Base-by-base conservation (phyloP, 768 basidiomycete genomes). In the Auricularia sp. region DNA sequence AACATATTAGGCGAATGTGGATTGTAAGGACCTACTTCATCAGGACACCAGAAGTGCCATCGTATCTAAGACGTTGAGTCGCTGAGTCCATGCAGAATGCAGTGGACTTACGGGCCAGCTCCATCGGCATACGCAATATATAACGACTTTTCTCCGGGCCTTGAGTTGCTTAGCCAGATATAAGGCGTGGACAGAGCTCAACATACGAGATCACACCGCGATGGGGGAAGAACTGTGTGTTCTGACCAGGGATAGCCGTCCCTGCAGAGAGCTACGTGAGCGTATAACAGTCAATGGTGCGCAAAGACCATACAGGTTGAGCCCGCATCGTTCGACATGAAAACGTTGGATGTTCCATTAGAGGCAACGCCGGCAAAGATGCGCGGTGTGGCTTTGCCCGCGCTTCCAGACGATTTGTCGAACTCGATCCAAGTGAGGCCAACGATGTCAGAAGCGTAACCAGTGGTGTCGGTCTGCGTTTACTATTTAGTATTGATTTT, bases 291-390 rank as follows among this genome's bases (percentile, higher is more conserved):
- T 61, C 33, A 61, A 16, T n/a, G 62, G 34, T 33, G 34, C n/a
- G 14, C 29, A 29, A 10, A n/a, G 47, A 39, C 68, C 81, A 62
- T 69, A 85, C 86, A 87, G 16, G 83, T 80, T 54, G 76, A 74
- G 16, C 86, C 87, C 34, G 77, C 84, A 66, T 87, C 79, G 21
- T 78, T 80, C 12, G 81, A 77, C 11, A 85, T 78, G 67, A 81
- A 87, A 14, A 87, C 72, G 66, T 84, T 87, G 67, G 75, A 75
- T 0, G 81, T 74, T 2, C 83, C 84, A 36, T 76, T 73, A 67
- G 78, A 86, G 0, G 83, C 85, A 35, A 88, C 86, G 64, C 86
- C 86, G 39, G 86, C 85, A 63, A 87, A 87, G 42, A 88, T 87
- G 59, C 85, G 81, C 35, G 79, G 83, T 14, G 85, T 87, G 0